phyloP scores from a whole-genome alignment of 306 rosid species.

The Delonix regia region DNA sequence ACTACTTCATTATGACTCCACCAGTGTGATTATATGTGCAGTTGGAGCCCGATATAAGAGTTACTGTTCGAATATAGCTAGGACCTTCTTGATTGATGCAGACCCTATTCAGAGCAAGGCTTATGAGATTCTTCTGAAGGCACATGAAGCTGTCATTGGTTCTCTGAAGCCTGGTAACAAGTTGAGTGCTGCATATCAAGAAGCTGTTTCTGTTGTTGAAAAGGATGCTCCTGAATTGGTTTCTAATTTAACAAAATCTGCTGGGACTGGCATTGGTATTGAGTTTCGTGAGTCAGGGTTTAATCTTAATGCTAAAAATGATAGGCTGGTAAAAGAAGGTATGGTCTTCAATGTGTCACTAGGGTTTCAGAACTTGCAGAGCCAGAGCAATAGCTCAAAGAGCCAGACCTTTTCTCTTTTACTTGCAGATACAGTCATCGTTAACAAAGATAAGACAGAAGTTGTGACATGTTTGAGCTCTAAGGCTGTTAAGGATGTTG shows the following conservation, averaged over 20 bases:
- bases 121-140: constrained; percentile 65
- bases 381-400: constrained; percentile 42
- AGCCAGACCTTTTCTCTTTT: constrained; percentile 53
- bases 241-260: constrained; percentile 60
- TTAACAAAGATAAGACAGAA: constrained; percentile 57
- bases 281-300: constrained; percentile 77
- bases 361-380: constrained; percentile 64
- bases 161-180: constrained; percentile 58
- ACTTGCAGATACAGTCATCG: constrained; percentile 68
- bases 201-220: constrained; percentile 62
- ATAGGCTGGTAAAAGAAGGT: constrained; percentile 58
- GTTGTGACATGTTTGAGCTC: constrained; percentile 53
- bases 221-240: constrained; percentile 64
- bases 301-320: constrained; percentile 63
- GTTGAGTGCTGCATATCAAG: constrained; percentile 60
- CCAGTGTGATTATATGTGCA: constrained; percentile 71
- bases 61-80: constrained; percentile 70
- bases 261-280: constrained; percentile 76
- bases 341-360: constrained; percentile 73
- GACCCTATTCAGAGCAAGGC: constrained; percentile 58
- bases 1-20: constrained; percentile 61
- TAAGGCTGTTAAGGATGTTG: constrained; percentile 63
- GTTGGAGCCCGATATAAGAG: constrained; percentile 71
- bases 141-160: constrained; percentile 65
- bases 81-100: constrained; percentile 71